A percentile compares a stretch with the other conserved stretches of the same genome.
phyloP scores from a whole-genome alignment of 2,329 filamentous ascomycete genomes.

The Mariannaea elegans region DNA sequence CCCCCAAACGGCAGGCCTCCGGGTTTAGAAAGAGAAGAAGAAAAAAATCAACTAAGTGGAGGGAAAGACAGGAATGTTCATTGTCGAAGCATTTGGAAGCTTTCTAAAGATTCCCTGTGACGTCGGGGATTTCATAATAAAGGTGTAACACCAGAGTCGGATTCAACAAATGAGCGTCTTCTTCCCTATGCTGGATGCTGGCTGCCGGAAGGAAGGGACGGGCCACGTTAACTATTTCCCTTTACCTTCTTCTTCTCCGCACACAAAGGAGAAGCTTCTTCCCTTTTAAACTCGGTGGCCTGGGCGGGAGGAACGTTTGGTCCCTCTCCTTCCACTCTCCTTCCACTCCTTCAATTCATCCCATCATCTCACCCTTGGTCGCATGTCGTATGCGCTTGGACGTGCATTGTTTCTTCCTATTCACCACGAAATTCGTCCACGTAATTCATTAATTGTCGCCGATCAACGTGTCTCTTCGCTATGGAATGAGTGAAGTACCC shows the following conservation, averaged over 20 bases:
- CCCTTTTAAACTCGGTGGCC: background rate
- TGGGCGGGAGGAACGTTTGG: background rate
- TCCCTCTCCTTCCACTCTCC: background rate
- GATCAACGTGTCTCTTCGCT: background rate
- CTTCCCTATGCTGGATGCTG: no score
- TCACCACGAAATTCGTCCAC: conserved; percentile 2
- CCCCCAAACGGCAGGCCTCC: conserved; percentile 13
- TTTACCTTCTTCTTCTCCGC: background rate
- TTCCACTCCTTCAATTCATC: background rate
- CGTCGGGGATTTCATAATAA: no score
- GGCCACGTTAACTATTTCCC: background rate
- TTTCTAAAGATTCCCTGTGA: no score
- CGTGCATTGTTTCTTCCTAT: background rate
- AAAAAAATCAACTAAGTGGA: background rate
- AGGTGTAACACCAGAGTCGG: no score
- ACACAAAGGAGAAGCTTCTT: background rate
- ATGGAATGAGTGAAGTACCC: background rate
- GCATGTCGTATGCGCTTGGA: conserved; percentile 3
- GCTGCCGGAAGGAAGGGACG: background rate
- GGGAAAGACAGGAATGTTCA: no score
- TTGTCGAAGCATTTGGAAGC: no score
- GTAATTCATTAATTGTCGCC: background rate
- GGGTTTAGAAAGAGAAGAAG: conserved; percentile 1
- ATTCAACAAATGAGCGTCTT: no score
- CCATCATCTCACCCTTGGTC: background rate